A percentile compares a stretch with the other conserved stretches of the same genome.
These are phyloP conservation scores for Entomortierella beljakovae DNA, from an alignment of 192 early-diverging fungal genomes.

Conservation along the genomic window DNA sequence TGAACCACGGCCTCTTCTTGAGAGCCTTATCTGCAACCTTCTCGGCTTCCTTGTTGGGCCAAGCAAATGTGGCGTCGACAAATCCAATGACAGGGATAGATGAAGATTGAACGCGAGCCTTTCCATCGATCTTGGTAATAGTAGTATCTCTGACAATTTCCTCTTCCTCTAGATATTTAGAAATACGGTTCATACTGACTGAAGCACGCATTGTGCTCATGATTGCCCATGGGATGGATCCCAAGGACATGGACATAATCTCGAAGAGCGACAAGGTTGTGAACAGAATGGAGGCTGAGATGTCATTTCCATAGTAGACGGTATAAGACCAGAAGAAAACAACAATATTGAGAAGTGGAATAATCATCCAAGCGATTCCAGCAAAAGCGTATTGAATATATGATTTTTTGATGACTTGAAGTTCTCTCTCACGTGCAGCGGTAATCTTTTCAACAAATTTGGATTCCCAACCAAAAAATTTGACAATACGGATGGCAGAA, in stretches of 20 bases:
- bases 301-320: conserved; percentile 61
- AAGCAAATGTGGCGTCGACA: conserved; percentile 25
- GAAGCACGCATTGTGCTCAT: conserved; percentile 60
- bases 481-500: conserved; percentile 89
- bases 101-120: conserved; percentile 52
- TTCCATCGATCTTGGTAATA: conserved; percentile 39
- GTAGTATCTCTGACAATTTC: conserved; percentile 67
- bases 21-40: conserved; percentile 48
- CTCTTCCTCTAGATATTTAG: conserved; percentile 75
- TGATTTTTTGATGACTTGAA: conserved; percentile 58
- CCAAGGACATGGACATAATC: conserved; percentile 69
- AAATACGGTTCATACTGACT: conserved; percentile 77
- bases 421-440: conserved; percentile 68
- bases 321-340: conserved; percentile 71
- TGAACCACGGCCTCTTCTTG: conserved; percentile 23
- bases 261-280: conserved; percentile 78
- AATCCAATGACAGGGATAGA: conserved; percentile 59
- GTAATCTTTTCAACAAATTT: conserved; percentile 80
- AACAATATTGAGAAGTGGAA: conserved; percentile 71
- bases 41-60: conserved; percentile 45
- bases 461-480: conserved; percentile 90
- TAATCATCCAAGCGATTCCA: conserved; percentile 60
- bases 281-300: conserved; percentile 61
- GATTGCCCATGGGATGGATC: conserved; percentile 67
- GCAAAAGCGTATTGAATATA: conserved; percentile 65